Evolutionary conservation across 2,329 filamentous ascomycete genomes (phyloP).

Genomic region (Cordyceps sp.): DNA sequence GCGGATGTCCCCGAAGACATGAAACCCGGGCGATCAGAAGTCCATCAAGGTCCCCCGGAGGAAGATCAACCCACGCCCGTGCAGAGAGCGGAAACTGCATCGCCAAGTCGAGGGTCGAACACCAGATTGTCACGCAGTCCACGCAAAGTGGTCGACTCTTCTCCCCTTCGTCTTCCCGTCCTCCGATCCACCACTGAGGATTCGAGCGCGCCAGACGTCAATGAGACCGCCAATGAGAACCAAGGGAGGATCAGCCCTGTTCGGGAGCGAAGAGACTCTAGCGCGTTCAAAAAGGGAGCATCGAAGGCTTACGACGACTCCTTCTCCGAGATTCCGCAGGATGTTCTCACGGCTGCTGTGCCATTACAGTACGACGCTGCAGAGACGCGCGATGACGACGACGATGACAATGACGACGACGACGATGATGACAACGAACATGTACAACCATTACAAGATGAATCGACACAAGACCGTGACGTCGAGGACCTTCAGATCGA

Average conservation of each 20-base stretch:
- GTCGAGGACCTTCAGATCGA: neutral
- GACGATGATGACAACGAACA: constrained; percentile 2
- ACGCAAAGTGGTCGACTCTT: constrained; percentile 10
- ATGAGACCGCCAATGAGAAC: constrained; percentile 1
- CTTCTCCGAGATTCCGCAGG: constrained; percentile 38
- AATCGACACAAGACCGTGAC: constrained; percentile 4
- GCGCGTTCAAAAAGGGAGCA: too few species aligned
- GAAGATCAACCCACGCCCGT: constrained; percentile 4
- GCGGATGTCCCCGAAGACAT: constrained; percentile 2
- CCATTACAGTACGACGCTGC: constrained; percentile 14
- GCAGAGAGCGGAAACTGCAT: constrained; percentile 6
- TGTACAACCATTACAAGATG: too few species aligned
- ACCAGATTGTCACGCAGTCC: constrained; percentile 18
- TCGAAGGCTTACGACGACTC: constrained; percentile 32
- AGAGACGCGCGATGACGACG: constrained; percentile 1
- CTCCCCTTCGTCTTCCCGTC: constrained; percentile 17
- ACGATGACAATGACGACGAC: constrained; percentile 3
- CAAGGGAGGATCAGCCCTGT: neutral
- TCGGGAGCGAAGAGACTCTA: too few species aligned
- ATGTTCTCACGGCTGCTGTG: constrained; percentile 31
- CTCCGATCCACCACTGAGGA: constrained; percentile 11
- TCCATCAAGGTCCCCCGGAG: neutral
- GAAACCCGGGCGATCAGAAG: constrained; percentile 1
- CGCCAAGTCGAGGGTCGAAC: constrained; percentile 10
- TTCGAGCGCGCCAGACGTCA: neutral